A percentile compares a stretch with the other conserved stretches of the same genome.
Conservation (phyloP, 2,329 filamentous ascomycete genomes). For the Penicillium sp. region DNA sequence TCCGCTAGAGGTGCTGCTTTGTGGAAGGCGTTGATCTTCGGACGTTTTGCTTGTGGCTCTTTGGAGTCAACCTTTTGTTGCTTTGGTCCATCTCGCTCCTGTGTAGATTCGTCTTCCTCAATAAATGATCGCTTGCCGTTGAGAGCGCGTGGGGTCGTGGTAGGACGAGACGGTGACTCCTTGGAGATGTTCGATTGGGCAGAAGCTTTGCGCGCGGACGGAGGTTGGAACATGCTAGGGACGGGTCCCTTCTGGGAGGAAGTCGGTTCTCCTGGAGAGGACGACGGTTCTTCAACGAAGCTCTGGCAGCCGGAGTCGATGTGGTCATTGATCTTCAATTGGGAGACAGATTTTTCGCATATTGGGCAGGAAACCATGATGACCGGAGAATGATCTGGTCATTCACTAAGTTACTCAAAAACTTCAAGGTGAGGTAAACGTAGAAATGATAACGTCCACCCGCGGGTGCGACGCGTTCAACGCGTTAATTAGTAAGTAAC, state of each 20-base stretch:
- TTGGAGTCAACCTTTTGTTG: constrained; percentile 29
- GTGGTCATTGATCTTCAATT: constrained; percentile 76
- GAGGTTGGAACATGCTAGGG: constrained; percentile 57
- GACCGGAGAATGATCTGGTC: not conserved
- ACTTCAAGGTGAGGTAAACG: not conserved
- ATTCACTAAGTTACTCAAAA: not conserved
- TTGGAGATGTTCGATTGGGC: constrained; percentile 25
- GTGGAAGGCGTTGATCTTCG: constrained; percentile 63
- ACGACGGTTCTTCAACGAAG: constrained; percentile 56
- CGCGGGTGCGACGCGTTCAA: constrained; percentile 1
- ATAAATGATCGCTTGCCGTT: constrained; percentile 36
- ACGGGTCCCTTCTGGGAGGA: constrained; percentile 44
- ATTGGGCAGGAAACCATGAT: constrained; percentile 73
- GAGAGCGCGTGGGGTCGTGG: constrained; percentile 28
- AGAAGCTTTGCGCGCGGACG: constrained; percentile 47
- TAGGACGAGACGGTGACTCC: constrained; percentile 25
- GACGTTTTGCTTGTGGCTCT: constrained; percentile 59
- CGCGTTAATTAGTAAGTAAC: constrained; percentile 6
- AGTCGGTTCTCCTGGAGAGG: constrained; percentile 46
- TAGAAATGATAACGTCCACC: not conserved
- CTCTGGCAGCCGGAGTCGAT: constrained; percentile 78
- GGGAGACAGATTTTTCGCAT: constrained; percentile 61
- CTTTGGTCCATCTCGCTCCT: constrained; percentile 26
- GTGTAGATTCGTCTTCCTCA: constrained; percentile 24
- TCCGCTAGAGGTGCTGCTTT: constrained; percentile 84